Evolutionary conservation across 129 eudicot species (phyloP).

Genomic region (Helichrysum umbraculigerum): DNA sequence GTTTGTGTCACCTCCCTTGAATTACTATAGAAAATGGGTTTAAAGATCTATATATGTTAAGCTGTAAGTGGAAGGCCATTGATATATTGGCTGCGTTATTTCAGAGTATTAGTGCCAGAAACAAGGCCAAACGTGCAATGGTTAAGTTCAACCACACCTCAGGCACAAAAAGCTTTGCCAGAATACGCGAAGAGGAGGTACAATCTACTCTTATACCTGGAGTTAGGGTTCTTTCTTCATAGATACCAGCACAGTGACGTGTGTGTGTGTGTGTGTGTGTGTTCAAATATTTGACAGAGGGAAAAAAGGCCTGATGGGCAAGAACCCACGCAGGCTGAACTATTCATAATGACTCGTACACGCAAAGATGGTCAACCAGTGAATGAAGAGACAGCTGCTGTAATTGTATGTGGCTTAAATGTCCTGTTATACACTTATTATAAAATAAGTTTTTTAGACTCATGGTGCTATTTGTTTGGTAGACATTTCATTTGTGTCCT

Average conservation of each 20-base stretch:
- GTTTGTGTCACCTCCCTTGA: slow-evolving; percentile 24
- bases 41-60: background rate
- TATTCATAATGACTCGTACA: slow-evolving; percentile 56
- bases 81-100: background rate
- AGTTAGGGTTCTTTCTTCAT: background rate
- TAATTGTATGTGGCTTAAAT: slow-evolving; percentile 39
- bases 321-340: slow-evolving; percentile 54
- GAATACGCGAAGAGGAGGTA: slow-evolving; percentile 53
- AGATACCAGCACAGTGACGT: background rate
- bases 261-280: background rate
- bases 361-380: slow-evolving; percentile 58
- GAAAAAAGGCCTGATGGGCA: slow-evolving; percentile 56
- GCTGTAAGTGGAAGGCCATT: background rate
- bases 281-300: slow-evolving; percentile 25
- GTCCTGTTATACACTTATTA: background rate
- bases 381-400: slow-evolving; percentile 52
- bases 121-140: slow-evolving; percentile 48
- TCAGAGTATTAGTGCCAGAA: slow-evolving; percentile 48
- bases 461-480: background rate
- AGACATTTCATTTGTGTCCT: too few relatives aligned
- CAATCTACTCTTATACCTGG: background rate
- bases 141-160: slow-evolving; percentile 42
- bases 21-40: slow-evolving; percentile 2
- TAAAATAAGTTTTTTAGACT: background rate
- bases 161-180: slow-evolving; percentile 60